phyloP scores from a whole-genome alignment of 2,329 filamentous ascomycete species.

The Cryphonectria nitschkei region DNA sequence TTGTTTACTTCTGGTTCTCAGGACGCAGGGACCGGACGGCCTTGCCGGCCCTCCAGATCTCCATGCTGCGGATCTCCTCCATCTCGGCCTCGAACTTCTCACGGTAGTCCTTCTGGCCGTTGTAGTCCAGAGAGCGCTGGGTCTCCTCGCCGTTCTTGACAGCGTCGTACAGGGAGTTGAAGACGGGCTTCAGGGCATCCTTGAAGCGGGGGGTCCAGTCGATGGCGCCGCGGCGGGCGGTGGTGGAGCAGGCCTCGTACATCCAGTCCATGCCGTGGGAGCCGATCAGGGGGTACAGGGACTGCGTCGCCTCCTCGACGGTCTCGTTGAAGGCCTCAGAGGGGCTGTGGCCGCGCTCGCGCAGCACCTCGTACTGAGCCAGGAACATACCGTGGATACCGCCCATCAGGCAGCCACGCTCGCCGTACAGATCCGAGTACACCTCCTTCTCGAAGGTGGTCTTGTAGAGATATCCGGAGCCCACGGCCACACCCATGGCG shows the following conservation, averaged over 20 bases:
- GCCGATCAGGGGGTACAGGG: slow-evolving; percentile 95
- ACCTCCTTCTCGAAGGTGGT: slow-evolving; percentile 99
- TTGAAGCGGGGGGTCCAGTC: slow-evolving; percentile 99
- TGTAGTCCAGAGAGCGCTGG: slow-evolving; percentile 95
- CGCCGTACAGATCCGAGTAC: slow-evolving; percentile 98
- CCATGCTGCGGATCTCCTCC: slow-evolving; percentile 95
- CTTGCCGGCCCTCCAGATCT: slow-evolving; percentile 99
- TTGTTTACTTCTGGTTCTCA: slow-evolving; percentile 77
- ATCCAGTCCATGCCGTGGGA: slow-evolving; percentile 99
- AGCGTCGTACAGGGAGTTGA: slow-evolving; percentile 94
- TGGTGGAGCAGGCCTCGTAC: slow-evolving; percentile 99
- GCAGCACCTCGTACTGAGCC: slow-evolving; percentile 99
- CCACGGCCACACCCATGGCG: slow-evolving; percentile 94
- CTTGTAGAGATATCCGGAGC: slow-evolving; percentile 99
- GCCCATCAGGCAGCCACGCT: slow-evolving; percentile 99
- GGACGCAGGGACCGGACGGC: slow-evolving; percentile 87
- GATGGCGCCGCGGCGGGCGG: slow-evolving; percentile 95
- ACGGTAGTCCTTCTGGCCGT: slow-evolving; percentile 93
- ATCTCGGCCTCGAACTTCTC: slow-evolving; percentile 98
- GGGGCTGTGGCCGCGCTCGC: slow-evolving; percentile 96
- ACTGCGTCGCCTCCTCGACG: slow-evolving; percentile 98
- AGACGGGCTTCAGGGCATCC: slow-evolving; percentile 97
- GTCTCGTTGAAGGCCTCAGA: slow-evolving; percentile 99
- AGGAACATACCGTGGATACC: slow-evolving; percentile 99
- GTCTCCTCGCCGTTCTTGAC: slow-evolving; percentile 94